Evolutionary conservation across 169 alveolate genomes (phyloP), one percentile per base, ranked within the genome.

Genomic region (Plasmodium reichenowi): DNA sequence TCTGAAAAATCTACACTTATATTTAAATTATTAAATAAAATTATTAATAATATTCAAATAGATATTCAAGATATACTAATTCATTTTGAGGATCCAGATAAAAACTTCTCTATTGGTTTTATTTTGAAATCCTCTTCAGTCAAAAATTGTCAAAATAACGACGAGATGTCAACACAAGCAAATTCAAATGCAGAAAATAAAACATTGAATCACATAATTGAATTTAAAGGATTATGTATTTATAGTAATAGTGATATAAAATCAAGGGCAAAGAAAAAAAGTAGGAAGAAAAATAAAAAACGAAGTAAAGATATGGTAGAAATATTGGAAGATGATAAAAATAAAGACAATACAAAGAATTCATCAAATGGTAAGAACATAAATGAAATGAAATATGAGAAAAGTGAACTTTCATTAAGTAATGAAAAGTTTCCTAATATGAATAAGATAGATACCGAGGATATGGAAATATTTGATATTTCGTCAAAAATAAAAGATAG

Each of bases 41-140:
- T 95, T 54, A 92, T 95, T 68, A 93, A 94, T 94, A 95, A 93
- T 56, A 85, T 95, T 54, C 97, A 95, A 72, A 88, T 95, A 43
- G 96, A 94, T 74, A 87, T 95, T 63, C 93, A 93, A 20, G 95
- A 94, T 80, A 93, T 95, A 48, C 95, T 94, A 88, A 85, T 95
- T 76, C 96, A 95, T 72, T 89, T 94, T 75, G 88, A 92, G 17
- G 97, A 95, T 72, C 58, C 80, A 20, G 78, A 80, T 24, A 73
- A 85, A 52, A 88, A 93, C 48, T 93, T 93, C 89, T 75, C 95
- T 29, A 89, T 92, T 26, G 97, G 96, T 26, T 92, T 92, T 64
- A 92, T 80, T 26, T 86, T 92, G 17, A 93, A 92, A 66, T 89
- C 96, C n/a, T 80, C 93, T n/a, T 92, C 94, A 9, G 93, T 94